Evolutionary conservation across 148 eudicot genomes (phyloP), one percentile per base, ranked within the genome.

Genomic region (Heliosperma pusillum): DNA sequence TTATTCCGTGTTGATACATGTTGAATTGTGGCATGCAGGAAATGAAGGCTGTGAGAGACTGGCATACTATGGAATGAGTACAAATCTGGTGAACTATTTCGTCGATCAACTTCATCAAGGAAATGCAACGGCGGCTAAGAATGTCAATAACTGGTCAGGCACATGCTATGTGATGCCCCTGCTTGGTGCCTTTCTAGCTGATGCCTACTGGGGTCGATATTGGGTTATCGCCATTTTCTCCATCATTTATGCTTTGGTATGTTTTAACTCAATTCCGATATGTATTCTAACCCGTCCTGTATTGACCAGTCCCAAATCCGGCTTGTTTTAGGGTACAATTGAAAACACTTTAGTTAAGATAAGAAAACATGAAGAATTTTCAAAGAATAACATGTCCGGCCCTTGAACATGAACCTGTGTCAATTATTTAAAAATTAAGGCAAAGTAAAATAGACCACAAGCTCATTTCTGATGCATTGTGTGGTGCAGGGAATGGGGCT

Each of bases 21-120:
- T 59, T 25, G 3, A 19, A 20, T 56, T 55, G 10, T 36, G 59
- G 21, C 85, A n/a, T n/a, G n/a, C n/a, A 89, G 92, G 87, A 29
- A 87, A 86, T 53, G 93, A 89, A 83, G 82, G 89, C 66, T 90
- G 96, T 67, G 96, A 90, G 81, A 85, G 96, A 73, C 81, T 88
- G 83, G 96, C 96, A 15, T 90, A 85, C 87, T 90, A 90, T 70
- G 96, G 96, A 67, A 90, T 90, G 86, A 86, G 88, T 68, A 83
- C 92, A 45, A 90, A 90, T 76, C 80, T 90, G 33, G 92, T 90
- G 20, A 88, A 90, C 79, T 90, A 81, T 78, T 84, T 90, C 11
- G 74, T 71, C 4, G 21, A 66, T 0, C 89, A 80, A 24, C 67
- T 88, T 62, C 69, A 85, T 80, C 86, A 84, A 73, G 82, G 75